A percentile compares a stretch with the other conserved stretches of the same genome.
These are phyloP conservation scores for Venturia effusa DNA, from an alignment of 2,329 filamentous ascomycete species.

Conservation along the genomic window DNA sequence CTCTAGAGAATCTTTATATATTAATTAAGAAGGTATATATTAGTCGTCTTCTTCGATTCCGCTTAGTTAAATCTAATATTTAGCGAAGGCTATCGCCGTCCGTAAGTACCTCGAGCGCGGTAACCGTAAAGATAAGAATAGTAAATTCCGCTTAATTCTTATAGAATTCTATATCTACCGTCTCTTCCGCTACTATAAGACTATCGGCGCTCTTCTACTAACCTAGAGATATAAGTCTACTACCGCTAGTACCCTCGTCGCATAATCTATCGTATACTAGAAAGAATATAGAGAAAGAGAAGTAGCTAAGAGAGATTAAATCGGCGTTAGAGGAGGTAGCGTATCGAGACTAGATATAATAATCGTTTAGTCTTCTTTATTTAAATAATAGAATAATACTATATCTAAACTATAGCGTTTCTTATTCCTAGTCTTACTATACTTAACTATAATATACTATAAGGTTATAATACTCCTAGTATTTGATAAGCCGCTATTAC, in stretches of 20 bases:
- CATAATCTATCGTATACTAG: constrained; percentile 34
- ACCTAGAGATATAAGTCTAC: constrained; percentile 99
- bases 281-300: neutral
- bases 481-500: too few species aligned
- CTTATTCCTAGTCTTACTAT: too few species aligned
- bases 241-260: constrained; percentile 87
- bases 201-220: constrained; percentile 69
- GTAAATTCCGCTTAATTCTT: constrained; percentile 99
- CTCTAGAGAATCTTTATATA: constrained; percentile 99
- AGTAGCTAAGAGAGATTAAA: neutral
- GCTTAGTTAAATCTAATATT: neutral
- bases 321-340: neutral
- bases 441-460: too few species aligned
- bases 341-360: neutral
- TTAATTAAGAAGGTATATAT: constrained; percentile 97
- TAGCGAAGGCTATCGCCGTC: constrained; percentile 74
- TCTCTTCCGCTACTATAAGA: constrained; percentile 99
- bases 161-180: constrained; percentile 99
- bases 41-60: neutral
- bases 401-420: too few species aligned
- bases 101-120: constrained; percentile 97
- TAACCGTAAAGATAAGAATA: constrained; percentile 99
- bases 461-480: too few species aligned
- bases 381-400: neutral
- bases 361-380: neutral